These are phyloP conservation scores for Termitomyces heimii DNA, from an alignment of 768 basidiomycete genomes.

Conservation along the genomic window DNA sequence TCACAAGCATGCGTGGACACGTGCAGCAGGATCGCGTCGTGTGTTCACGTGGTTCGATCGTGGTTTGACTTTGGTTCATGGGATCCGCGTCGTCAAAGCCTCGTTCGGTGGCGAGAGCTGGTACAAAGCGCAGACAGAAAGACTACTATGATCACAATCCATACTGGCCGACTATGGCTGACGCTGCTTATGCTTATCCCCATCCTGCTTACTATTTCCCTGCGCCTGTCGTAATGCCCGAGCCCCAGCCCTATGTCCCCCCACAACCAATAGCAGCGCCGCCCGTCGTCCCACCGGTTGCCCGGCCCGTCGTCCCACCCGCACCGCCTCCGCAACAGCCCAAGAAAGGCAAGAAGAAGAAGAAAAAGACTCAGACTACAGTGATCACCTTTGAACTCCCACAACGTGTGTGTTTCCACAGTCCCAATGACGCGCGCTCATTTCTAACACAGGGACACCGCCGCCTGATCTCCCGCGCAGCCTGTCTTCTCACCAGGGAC, in stretches of 20 bases:
- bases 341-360: conserved; percentile 1
- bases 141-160: conserved; percentile 1
- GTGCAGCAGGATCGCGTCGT: too few species aligned
- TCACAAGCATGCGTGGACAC: too few species aligned
- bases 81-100: conserved; percentile 5
- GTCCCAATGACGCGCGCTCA: too few species aligned
- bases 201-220: conserved; percentile 1
- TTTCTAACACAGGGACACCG: neutral
- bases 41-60: conserved; percentile 2
- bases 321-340: neutral
- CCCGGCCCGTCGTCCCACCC: neutral
- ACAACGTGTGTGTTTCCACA: conserved; percentile 2
- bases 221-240: conserved; percentile 1
- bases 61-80: conserved; percentile 10
- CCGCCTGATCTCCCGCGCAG: neutral
- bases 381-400: neutral
- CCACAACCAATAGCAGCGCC: neutral
- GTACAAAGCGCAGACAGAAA: neutral
- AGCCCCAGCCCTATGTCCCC: conserved; percentile 2
- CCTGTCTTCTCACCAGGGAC: neutral
- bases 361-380: neutral
- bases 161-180: conserved; percentile 1
- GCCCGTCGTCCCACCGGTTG: neutral
- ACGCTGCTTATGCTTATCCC: conserved; percentile 1
- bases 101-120: neutral